Evolutionary conservation across 352 stramenopile species (phyloP).

Genomic region (Globisporangium yorkense): DNA sequence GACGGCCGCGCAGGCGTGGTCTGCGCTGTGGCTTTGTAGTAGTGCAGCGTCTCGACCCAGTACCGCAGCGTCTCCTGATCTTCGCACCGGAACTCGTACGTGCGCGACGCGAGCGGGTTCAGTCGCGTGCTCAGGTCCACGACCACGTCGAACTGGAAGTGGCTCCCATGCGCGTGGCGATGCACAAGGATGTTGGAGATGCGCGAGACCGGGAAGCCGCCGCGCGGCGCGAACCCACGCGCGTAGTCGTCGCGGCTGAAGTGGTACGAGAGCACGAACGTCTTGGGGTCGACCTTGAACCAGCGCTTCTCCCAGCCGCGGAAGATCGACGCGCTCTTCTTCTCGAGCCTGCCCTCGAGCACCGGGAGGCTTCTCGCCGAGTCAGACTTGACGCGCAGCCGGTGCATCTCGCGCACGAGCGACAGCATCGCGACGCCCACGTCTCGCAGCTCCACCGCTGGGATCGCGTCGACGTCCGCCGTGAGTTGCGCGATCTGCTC

Average conservation of each 20-base stretch:
- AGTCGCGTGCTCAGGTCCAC: slow-evolving; percentile 58
- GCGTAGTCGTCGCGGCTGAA: slow-evolving; percentile 57
- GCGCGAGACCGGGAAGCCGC: slow-evolving; percentile 46
- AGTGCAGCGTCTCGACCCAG: slow-evolving; percentile 67
- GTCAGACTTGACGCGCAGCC: slow-evolving; percentile 29
- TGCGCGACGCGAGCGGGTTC: slow-evolving; percentile 52
- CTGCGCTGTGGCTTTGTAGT: slow-evolving; percentile 51
- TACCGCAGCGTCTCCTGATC: slow-evolving; percentile 47
- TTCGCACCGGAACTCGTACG: slow-evolving; percentile 64
- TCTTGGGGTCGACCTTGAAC: slow-evolving; percentile 66
- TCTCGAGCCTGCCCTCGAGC: slow-evolving; percentile 63
- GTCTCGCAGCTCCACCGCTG: slow-evolving; percentile 28
- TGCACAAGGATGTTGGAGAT: slow-evolving; percentile 56
- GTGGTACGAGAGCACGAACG: slow-evolving; percentile 62
- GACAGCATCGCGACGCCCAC: slow-evolving; percentile 44
- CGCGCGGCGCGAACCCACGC: slow-evolving; percentile 56
- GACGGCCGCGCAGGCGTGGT: slow-evolving; percentile 28
- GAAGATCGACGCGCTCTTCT: slow-evolving; percentile 76
- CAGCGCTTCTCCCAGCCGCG: slow-evolving; percentile 61
- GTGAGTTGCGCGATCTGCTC: slow-evolving; percentile 31
- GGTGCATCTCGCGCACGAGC: slow-evolving; percentile 53
- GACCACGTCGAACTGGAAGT: slow-evolving; percentile 62
- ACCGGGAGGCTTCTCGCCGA: slow-evolving; percentile 31
- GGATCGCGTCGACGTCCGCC: slow-evolving; percentile 33
- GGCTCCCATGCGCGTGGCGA: slow-evolving; percentile 24